phyloP scores from a whole-genome alignment of 2,329 filamentous ascomycete species.

The Botrytis fragariae region DNA sequence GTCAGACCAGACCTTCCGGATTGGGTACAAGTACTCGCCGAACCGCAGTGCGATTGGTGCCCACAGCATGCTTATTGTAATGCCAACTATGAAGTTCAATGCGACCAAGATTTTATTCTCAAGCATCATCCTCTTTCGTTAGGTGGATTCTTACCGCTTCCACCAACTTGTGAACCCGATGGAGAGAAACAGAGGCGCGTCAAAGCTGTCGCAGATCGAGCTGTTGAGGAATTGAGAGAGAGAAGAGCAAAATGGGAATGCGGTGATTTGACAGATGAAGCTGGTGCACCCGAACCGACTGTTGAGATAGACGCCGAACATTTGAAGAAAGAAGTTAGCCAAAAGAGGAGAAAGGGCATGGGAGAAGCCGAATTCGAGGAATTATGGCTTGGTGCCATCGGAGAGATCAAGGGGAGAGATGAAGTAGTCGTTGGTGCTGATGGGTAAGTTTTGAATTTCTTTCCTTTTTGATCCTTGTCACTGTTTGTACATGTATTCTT shows the following conservation, averaged over 20 bases:
- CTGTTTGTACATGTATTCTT: constrained; percentile 14
- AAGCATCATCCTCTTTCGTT: constrained; percentile 81
- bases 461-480: constrained; percentile 22
- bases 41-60: constrained; percentile 85
- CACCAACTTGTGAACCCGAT: constrained; percentile 92
- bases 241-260: constrained; percentile 89
- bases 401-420: constrained; percentile 64
- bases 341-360: constrained; percentile 79
- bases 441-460: constrained; percentile 48
- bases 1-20: constrained; percentile 65
- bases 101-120: constrained; percentile 83
- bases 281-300: constrained; percentile 56
- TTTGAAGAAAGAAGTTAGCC: constrained; percentile 72
- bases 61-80: constrained; percentile 89
- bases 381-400: constrained; percentile 72
- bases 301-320: constrained; percentile 65
- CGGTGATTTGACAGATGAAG: constrained; percentile 64
- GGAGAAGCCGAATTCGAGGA: constrained; percentile 88
- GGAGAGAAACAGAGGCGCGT: constrained; percentile 87
- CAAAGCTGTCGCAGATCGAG: constrained; percentile 82
- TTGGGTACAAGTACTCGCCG: constrained; percentile 65
- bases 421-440: constrained; percentile 54
- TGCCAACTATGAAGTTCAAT: constrained; percentile 70
- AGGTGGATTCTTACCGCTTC: constrained; percentile 75
- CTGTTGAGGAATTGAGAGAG: constrained; percentile 81